These are phyloP conservation scores for Abrus pulchellus DNA, from an alignment of 306 rosid species.

Conservation along the genomic window DNA sequence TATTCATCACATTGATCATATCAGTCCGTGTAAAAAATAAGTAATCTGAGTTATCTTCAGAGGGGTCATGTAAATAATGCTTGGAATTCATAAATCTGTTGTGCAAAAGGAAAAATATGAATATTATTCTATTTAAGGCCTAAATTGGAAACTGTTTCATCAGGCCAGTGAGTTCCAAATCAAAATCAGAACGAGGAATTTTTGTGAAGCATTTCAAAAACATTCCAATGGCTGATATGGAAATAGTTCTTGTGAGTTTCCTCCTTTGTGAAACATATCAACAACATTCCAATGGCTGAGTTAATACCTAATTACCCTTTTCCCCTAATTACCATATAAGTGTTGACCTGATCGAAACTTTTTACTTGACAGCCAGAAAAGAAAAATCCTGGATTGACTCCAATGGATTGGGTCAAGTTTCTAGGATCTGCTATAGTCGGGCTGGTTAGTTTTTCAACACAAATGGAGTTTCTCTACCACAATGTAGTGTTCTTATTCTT, in stretches of 20 bases:
- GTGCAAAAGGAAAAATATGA: background rate
- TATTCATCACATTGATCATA: background rate
- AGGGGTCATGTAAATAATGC: conserved; percentile 7
- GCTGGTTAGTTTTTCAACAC: conserved; percentile 66
- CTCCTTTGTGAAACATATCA: background rate
- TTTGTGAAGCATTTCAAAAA: conserved; percentile 85
- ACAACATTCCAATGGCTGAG: background rate
- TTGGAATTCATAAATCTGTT: background rate
- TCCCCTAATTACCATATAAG: conserved; percentile 11
- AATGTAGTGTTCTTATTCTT: background rate
- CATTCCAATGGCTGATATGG: conserved; percentile 99
- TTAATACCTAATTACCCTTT: conserved; percentile 7
- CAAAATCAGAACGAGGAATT: conserved; percentile 74
- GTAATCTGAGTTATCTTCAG: background rate
- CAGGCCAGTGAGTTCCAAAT: conserved; percentile 61
- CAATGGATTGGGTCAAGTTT: conserved; percentile 98
- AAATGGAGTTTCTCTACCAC: background rate
- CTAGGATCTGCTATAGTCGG: conserved; percentile 87
- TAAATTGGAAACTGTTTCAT: conserved; percentile 44
- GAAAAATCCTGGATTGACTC: conserved; percentile 96
- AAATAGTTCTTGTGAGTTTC: conserved; percentile 89
- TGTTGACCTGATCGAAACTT: conserved; percentile 33
- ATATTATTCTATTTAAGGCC: conserved; percentile 30
- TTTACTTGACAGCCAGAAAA: conserved; percentile 83
- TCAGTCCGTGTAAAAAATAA: background rate